Conservation (phyloP, 306 rosid species). For the Spatholobus suberectus region DNA sequence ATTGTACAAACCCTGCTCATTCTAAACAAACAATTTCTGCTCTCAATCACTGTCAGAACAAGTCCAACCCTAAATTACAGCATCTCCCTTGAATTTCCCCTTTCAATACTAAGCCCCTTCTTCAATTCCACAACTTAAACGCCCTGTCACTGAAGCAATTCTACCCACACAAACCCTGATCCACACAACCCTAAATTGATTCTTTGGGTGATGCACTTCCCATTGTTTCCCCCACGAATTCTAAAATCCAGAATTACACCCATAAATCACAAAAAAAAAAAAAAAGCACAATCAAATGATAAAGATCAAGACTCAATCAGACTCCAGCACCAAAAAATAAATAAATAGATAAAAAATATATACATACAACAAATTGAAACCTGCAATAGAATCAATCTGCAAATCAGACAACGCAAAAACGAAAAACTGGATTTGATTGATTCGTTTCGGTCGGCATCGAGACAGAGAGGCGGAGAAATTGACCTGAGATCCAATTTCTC, state of each 20-base stretch:
- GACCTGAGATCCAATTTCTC: slow-evolving; percentile 47
- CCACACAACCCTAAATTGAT: slow-evolving; percentile 27
- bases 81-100: slow-evolving; percentile 10
- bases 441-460: not conserved
- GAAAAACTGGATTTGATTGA: not conserved
- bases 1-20: not conserved
- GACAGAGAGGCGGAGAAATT: not conserved
- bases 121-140: slow-evolving; percentile 1
- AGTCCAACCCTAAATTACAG: slow-evolving; percentile 15
- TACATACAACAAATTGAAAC: not conserved
- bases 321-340: not conserved
- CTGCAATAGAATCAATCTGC: not conserved
- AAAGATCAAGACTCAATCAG: slow-evolving; percentile 32
- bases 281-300: slow-evolving; percentile 4
- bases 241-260: slow-evolving; percentile 16
- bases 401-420: not conserved
- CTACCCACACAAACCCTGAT: slow-evolving; percentile 36
- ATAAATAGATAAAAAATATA: not conserved
- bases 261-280: not conserved
- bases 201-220: not conserved
- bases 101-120: not conserved
- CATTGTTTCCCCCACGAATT: slow-evolving; percentile 20
- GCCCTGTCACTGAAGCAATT: slow-evolving; percentile 29
- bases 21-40: not conserved
- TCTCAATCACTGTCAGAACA: slow-evolving; percentile 11